phyloP scores from a whole-genome alignment of 225 moss, liverwort and hornwort genomes.

The Polytrichum formosum region DNA sequence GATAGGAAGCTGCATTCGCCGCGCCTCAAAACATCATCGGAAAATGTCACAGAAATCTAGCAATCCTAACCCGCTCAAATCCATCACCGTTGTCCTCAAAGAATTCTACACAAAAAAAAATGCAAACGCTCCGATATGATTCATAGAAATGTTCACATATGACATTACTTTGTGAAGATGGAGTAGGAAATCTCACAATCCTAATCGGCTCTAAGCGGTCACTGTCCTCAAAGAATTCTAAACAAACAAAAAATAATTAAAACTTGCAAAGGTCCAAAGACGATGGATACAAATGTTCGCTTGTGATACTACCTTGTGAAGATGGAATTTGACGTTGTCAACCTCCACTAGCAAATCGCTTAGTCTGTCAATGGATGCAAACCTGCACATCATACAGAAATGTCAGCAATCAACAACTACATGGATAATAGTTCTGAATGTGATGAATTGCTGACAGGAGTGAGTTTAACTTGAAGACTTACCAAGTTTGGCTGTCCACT shows the following conservation, averaged over 20 bases:
- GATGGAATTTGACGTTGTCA: constrained; percentile 73
- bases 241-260: not conserved
- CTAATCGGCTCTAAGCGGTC: no score
- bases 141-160: not conserved
- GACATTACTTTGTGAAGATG: not conserved
- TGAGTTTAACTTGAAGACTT: not conserved
- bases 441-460: not conserved
- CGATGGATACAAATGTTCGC: no score
- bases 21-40: no score
- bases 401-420: not conserved
- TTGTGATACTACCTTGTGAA: constrained; percentile 58
- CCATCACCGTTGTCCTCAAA: no score
- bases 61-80: no score
- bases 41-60: no score
- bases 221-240: not conserved
- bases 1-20: constrained; percentile 33
- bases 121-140: not conserved
- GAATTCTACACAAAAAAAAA: not conserved
- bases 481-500: constrained; percentile 51
- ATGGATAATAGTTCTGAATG: not conserved
- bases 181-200: no score
- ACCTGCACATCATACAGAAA: constrained; percentile 15
- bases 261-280: no score
- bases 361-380: constrained; percentile 34
- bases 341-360: constrained; percentile 82